These are phyloP conservation scores for Beauveria varroae DNA, from an alignment of 2,329 filamentous ascomycete species.

Conservation along the genomic window DNA sequence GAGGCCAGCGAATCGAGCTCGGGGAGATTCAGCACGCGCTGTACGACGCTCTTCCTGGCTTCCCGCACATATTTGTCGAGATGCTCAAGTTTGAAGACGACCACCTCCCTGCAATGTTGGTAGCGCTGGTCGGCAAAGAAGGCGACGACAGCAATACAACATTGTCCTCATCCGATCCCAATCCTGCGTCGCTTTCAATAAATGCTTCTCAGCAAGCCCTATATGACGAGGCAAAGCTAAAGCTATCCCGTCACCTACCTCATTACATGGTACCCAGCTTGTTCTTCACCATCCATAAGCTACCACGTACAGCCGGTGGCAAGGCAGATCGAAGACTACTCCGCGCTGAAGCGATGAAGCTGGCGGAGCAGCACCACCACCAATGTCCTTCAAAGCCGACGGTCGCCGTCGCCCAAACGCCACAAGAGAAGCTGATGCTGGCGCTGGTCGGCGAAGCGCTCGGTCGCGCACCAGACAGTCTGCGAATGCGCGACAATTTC, in stretches of 20 bases:
- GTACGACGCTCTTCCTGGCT: constrained; percentile 12
- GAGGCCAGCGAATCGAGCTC: constrained; percentile 50
- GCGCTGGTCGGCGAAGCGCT: too few species aligned
- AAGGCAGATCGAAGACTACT: constrained; percentile 20
- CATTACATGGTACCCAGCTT: background rate
- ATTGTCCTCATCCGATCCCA: background rate
- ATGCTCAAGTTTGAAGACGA: background rate
- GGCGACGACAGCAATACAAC: background rate
- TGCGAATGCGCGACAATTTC: constrained; percentile 30
- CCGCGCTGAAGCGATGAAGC: too few species aligned
- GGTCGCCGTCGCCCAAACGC: too few species aligned
- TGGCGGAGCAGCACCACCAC: too few species aligned
- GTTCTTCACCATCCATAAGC: background rate
- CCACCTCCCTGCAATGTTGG: too few species aligned
- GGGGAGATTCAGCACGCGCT: constrained; percentile 27
- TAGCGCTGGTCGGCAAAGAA: too few species aligned
- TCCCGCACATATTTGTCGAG: background rate
- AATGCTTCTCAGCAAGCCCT: too few species aligned
- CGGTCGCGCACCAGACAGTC: too few species aligned
- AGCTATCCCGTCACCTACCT: constrained; percentile 4
- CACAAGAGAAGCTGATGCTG: too few species aligned
- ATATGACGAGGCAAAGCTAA: constrained; percentile 11
- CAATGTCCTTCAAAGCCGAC: too few species aligned
- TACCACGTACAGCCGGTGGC: background rate
- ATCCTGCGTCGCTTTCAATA: background rate